These are phyloP conservation scores for Annulohypoxylon moriforme DNA, from an alignment of 495 filamentous ascomycete genomes.

Conservation along the genomic window DNA sequence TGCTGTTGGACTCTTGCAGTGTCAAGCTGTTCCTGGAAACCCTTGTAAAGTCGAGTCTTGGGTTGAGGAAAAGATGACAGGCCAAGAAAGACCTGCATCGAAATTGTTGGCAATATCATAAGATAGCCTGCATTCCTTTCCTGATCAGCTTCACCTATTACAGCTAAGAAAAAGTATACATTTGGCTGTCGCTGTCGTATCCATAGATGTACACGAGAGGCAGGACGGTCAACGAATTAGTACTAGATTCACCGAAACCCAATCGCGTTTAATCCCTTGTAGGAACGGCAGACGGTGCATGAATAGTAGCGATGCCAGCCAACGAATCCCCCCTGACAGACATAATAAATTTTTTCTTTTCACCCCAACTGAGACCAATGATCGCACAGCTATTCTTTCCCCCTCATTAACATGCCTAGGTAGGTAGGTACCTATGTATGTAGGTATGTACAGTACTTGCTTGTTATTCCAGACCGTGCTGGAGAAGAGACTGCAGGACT, in stretches of 20 bases:
- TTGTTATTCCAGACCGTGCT: slow-evolving; percentile 1
- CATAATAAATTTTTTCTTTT: slow-evolving; percentile 1
- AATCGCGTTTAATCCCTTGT: slow-evolving; percentile 18
- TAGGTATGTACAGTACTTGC: slow-evolving; percentile 15
- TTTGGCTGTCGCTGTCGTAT: not conserved
- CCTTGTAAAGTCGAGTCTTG: not conserved
- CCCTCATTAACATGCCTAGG: slow-evolving; percentile 6
- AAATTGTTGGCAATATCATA: not conserved
- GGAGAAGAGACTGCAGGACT: not conserved
- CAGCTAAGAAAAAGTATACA: not conserved
- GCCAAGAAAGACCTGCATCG: slow-evolving; percentile 12
- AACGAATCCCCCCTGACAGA: slow-evolving; percentile 15
- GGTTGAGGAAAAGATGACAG: not conserved
- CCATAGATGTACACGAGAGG: not conserved
- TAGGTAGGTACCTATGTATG: no score
- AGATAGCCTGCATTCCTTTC: slow-evolving; percentile 11
- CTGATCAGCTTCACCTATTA: slow-evolving; percentile 9
- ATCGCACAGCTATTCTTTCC: slow-evolving; percentile 5
- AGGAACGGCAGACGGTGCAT: slow-evolving; percentile 10
- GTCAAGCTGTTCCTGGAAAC: slow-evolving; percentile 8
- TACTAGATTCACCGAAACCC: slow-evolving; percentile 19
- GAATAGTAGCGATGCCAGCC: not conserved
- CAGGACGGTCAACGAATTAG: slow-evolving; percentile 30
- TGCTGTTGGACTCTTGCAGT: not conserved
- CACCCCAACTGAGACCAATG: slow-evolving; percentile 3